Evolutionary conservation across 2,329 filamentous ascomycete species (phyloP).

Genomic region (Alternaria viburni): DNA sequence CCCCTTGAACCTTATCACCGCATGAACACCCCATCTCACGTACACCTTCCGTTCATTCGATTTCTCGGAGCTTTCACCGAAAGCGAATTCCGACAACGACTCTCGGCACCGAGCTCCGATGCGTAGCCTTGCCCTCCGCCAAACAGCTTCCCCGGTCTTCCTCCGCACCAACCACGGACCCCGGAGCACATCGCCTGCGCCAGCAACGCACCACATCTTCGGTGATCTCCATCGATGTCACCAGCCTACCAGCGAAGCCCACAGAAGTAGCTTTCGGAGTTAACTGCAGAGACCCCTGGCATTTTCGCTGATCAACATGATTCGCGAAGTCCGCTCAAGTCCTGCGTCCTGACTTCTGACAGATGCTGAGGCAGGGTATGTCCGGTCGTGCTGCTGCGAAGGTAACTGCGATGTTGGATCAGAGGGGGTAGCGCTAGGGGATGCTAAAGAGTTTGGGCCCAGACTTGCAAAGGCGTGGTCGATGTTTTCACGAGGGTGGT

Average conservation of each 20-base stretch:
- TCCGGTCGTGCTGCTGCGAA: not conserved
- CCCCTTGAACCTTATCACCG: not conserved
- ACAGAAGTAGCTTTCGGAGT: not conserved
- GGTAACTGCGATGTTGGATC: not conserved
- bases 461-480: not conserved
- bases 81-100: not conserved
- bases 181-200: not conserved
- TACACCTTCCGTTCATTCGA: not conserved
- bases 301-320: not conserved
- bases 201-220: not conserved
- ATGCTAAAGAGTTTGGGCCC: not conserved
- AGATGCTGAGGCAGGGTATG: not conserved
- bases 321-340: not conserved
- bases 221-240: not conserved
- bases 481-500: not conserved
- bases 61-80: not conserved
- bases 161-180: constrained; percentile 8
- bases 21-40: not conserved
- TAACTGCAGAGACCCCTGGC: not conserved
- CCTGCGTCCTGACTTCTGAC: not conserved
- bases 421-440: not conserved
- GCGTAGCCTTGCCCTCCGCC: not conserved
- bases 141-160: not conserved
- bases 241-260: not conserved
- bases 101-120: not conserved